phyloP scores from a whole-genome alignment of 345 rosid species.

The Heritiera littoralis region DNA sequence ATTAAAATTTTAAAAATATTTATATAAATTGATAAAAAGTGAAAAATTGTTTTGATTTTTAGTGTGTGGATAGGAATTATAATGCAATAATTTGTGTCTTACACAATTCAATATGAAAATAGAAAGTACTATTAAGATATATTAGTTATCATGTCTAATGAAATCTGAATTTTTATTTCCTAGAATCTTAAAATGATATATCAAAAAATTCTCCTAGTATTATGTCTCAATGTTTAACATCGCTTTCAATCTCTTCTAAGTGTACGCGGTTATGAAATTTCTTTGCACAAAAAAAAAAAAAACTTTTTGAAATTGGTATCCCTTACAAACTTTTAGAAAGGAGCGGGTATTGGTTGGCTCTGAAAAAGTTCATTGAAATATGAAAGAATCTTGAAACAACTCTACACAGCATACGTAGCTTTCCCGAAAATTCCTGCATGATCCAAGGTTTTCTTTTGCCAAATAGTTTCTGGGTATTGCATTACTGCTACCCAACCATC shows the following conservation, averaged over 20 bases:
- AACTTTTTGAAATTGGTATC: too few relatives aligned
- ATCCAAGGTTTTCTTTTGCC: background rate
- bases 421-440: background rate
- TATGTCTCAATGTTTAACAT: background rate
- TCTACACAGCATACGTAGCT: background rate
- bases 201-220: too few relatives aligned
- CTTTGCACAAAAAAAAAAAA: background rate
- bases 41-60: too few relatives aligned
- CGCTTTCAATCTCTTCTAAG: background rate
- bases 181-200: too few relatives aligned
- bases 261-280: background rate
- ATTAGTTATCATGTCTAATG: too few relatives aligned
- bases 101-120: too few relatives aligned
- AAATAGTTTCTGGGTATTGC: background rate
- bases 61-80: too few relatives aligned
- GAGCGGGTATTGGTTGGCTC: background rate
- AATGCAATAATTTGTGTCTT: too few relatives aligned
- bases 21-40: too few relatives aligned
- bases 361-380: background rate
- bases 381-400: background rate
- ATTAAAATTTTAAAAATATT: too few relatives aligned
- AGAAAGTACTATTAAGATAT: too few relatives aligned
- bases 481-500: background rate
- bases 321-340: background rate
- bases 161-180: too few relatives aligned